Percentiles rank a stretch among this genome's conserved stretches.
Evolutionary conservation across 257 asterid genomes (phyloP).

Genomic region (Nicotiana attenuata): DNA sequence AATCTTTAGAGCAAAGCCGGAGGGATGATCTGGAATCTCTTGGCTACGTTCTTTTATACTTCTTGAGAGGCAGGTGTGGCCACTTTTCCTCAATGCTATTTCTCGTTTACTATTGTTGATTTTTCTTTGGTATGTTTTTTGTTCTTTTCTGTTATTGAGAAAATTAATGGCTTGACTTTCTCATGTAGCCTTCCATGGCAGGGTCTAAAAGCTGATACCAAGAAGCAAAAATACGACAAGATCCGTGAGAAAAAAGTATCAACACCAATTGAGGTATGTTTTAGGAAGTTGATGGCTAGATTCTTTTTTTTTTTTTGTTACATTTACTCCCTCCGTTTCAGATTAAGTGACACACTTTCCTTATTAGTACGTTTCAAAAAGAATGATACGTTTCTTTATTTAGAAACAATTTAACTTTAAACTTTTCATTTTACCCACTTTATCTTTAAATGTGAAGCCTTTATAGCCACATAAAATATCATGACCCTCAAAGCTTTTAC

Average conservation of each 20-base stretch:
- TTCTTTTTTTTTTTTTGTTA: neutral
- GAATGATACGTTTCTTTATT: too few relatives aligned
- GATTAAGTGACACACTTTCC: too few relatives aligned
- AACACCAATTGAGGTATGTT: conserved; percentile 37
- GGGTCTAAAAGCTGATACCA: conserved; percentile 39
- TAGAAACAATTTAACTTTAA: too few relatives aligned
- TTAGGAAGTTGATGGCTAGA: conserved; percentile 4
- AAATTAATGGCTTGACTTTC: conserved; percentile 6
- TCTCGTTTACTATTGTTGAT: neutral
- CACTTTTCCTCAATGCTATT: neutral
- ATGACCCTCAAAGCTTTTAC: too few relatives aligned
- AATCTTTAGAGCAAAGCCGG: conserved; percentile 39
- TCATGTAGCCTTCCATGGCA: conserved; percentile 40
- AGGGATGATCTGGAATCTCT: conserved; percentile 50
- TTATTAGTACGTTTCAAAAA: too few relatives aligned
- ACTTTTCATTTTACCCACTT: too few relatives aligned
- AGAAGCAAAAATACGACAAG: conserved; percentile 39
- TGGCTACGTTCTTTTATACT: conserved; percentile 43
- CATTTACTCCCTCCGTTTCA: too few relatives aligned
- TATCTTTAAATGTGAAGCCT: too few relatives aligned
- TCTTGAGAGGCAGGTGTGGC: conserved; percentile 38
- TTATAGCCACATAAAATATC: too few relatives aligned
- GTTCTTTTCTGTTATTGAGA: neutral
- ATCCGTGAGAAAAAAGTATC: conserved; percentile 40
- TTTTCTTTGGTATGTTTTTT: neutral